These are phyloP conservation scores for Parietichytrium sp. DNA, from an alignment of 108 stramenopile species.

Conservation along the genomic window DNA sequence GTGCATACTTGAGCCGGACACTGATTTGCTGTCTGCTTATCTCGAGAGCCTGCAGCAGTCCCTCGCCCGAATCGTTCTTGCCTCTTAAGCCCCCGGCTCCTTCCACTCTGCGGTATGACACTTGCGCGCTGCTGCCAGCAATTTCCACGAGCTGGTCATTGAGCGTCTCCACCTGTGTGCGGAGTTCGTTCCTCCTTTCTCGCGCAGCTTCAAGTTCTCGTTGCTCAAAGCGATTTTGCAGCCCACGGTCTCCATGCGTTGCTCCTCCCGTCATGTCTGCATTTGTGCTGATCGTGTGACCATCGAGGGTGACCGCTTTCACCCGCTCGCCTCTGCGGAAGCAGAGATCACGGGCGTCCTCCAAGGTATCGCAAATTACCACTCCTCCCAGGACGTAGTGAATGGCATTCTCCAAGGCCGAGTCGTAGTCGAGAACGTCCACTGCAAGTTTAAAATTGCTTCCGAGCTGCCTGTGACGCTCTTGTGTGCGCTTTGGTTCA, in stretches of 20 bases:
- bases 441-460: slow-evolving; percentile 75
- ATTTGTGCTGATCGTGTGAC: slow-evolving; percentile 89
- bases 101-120: too few species aligned
- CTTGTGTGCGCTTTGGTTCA: slow-evolving; percentile 66
- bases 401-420: slow-evolving; percentile 71
- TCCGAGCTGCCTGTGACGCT: slow-evolving; percentile 82
- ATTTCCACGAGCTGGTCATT: slow-evolving; percentile 36
- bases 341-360: slow-evolving; percentile 81
- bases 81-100: not conserved
- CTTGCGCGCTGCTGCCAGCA: not conserved
- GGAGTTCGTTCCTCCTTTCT: slow-evolving; percentile 71
- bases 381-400: slow-evolving; percentile 88
- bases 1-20: slow-evolving; percentile 71
- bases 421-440: slow-evolving; percentile 84
- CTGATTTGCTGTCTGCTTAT: slow-evolving; percentile 68
- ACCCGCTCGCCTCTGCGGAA: slow-evolving; percentile 54
- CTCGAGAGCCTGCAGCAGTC: slow-evolving; percentile 66
- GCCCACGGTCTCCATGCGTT: slow-evolving; percentile 18
- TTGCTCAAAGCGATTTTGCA: slow-evolving; percentile 60
- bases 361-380: slow-evolving; percentile 87
- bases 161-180: slow-evolving; percentile 68
- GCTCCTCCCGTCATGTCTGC: slow-evolving; percentile 97
- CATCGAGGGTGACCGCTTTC: slow-evolving; percentile 90
- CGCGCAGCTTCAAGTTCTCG: slow-evolving; percentile 68
- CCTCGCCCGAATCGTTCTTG: slow-evolving; percentile 1